Conservation (phyloP, 768 basidiomycete genomes). For the Brasilioporus rufonigricans region DNA sequence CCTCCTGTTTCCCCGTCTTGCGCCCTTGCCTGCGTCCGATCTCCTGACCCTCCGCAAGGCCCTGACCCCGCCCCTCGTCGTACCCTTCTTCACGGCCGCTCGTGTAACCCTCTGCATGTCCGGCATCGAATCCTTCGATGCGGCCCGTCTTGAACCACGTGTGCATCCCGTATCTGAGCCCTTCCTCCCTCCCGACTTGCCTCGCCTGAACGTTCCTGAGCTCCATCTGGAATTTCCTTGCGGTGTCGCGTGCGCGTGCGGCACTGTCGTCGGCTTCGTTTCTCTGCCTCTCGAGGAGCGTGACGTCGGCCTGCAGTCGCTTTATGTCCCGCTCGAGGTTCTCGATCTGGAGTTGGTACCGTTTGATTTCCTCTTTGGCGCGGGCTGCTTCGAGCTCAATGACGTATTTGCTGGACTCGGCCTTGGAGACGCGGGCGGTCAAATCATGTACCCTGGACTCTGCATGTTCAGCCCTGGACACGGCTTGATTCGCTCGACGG, state of each 20-base stretch:
- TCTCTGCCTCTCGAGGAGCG: constrained; percentile 35
- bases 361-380: constrained; percentile 45
- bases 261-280: constrained; percentile 44
- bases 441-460: constrained; percentile 48
- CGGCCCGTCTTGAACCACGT: constrained; percentile 45
- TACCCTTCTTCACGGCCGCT: constrained; percentile 45
- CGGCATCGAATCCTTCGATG: constrained; percentile 44
- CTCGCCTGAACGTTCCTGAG: constrained; percentile 45
- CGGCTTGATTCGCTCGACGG: constrained; percentile 50
- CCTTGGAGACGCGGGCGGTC: constrained; percentile 34
- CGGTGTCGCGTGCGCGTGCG: constrained; percentile 42
- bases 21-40: constrained; percentile 35
- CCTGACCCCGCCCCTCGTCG: constrained; percentile 40
- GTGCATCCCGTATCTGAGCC: constrained; percentile 38
- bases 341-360: constrained; percentile 48
- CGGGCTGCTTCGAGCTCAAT: constrained; percentile 40
- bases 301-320: constrained; percentile 30
- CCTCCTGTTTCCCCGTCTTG: constrained; percentile 33
- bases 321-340: constrained; percentile 43
- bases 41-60: constrained; percentile 36
- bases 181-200: constrained; percentile 44
- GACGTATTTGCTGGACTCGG: constrained; percentile 42
- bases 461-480: constrained; percentile 48
- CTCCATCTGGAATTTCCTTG: constrained; percentile 42
- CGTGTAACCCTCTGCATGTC: constrained; percentile 45